Percentiles rank a stretch among this genome's conserved stretches.
These are phyloP conservation scores for Mycena albidolilacea DNA, from an alignment of 768 basidiomycete genomes.

Conservation along the genomic window DNA sequence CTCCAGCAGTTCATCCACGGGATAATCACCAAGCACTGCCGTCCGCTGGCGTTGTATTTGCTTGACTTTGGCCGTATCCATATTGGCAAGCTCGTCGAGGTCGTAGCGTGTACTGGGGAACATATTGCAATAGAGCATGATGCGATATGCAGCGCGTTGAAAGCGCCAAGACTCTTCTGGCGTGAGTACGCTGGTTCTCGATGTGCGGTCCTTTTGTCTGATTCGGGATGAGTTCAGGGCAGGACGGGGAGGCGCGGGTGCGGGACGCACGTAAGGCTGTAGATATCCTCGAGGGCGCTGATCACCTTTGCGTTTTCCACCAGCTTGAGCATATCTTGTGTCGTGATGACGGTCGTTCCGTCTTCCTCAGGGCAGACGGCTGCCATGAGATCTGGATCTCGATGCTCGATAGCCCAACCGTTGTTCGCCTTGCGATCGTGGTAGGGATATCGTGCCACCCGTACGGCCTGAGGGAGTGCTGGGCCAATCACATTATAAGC, in stretches of 20 bases:
- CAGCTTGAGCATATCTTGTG: conserved; percentile 21
- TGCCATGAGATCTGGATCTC: conserved; percentile 12
- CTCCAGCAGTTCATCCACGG: conserved; percentile 20
- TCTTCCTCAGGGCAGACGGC: conserved; percentile 14
- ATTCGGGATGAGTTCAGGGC: no score
- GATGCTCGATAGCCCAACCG: background rate
- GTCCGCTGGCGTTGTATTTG: conserved; percentile 4
- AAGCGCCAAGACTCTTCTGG: conserved; percentile 44
- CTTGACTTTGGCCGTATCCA: background rate
- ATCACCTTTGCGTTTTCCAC: conserved; percentile 29
- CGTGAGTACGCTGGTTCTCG: conserved; percentile 40
- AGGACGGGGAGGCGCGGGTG: no score
- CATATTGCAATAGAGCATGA: conserved; percentile 37
- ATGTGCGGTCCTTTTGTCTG: conserved; percentile 3
- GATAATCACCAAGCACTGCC: conserved; percentile 10
- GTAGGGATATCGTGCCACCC: conserved; percentile 34
- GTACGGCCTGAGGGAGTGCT: conserved; percentile 45
- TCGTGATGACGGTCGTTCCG: background rate
- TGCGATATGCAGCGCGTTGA: conserved; percentile 41
- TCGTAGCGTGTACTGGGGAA: conserved; percentile 1
- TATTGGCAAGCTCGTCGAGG: background rate
- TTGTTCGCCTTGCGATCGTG: no score
- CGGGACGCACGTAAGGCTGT: conserved; percentile 43
- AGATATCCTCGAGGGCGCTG: conserved; percentile 39
- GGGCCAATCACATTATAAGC: conserved; percentile 46